These are phyloP conservation scores for Penicillium dipodomyicola DNA, from an alignment of 495 filamentous ascomycete genomes.

Conservation along the genomic window DNA sequence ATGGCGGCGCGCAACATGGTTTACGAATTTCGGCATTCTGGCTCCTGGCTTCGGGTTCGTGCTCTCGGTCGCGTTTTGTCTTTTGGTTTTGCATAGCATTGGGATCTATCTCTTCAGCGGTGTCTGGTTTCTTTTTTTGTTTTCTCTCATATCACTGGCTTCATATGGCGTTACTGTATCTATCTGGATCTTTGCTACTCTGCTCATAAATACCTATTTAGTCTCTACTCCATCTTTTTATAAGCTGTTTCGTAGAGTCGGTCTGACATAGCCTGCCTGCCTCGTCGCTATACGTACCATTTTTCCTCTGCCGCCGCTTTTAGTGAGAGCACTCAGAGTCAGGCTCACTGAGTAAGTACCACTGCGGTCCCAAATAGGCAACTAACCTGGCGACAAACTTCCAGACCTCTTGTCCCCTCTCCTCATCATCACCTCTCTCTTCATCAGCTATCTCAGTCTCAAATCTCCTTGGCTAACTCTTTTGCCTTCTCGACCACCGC, in stretches of 20 bases:
- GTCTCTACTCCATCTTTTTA: background rate
- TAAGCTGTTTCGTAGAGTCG: background rate
- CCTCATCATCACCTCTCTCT: background rate
- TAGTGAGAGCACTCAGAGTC: too few species aligned
- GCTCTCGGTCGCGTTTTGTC: slow-evolving; percentile 30
- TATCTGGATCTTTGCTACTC: slow-evolving; percentile 17
- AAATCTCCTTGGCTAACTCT: background rate
- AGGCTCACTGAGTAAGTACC: too few species aligned
- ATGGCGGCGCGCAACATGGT: slow-evolving; percentile 35
- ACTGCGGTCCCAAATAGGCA: background rate
- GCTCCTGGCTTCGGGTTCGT: slow-evolving; percentile 36
- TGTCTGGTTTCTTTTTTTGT: slow-evolving; percentile 8
- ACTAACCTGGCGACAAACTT: background rate
- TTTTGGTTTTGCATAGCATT: slow-evolving; percentile 32
- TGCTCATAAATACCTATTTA: slow-evolving; percentile 12
- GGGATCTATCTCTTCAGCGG: slow-evolving; percentile 25
- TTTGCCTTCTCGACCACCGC: background rate
- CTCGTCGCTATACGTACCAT: too few species aligned
- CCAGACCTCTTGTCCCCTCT: background rate
- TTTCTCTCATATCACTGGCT: slow-evolving; percentile 6
- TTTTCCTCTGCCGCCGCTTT: too few species aligned
- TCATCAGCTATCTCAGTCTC: background rate
- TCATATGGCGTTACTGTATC: slow-evolving; percentile 15
- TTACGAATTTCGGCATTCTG: slow-evolving; percentile 36
- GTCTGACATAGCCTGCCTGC: background rate